Evolutionary conservation across 768 basidiomycete species (phyloP).

Genomic region (Obba rivulosa): DNA sequence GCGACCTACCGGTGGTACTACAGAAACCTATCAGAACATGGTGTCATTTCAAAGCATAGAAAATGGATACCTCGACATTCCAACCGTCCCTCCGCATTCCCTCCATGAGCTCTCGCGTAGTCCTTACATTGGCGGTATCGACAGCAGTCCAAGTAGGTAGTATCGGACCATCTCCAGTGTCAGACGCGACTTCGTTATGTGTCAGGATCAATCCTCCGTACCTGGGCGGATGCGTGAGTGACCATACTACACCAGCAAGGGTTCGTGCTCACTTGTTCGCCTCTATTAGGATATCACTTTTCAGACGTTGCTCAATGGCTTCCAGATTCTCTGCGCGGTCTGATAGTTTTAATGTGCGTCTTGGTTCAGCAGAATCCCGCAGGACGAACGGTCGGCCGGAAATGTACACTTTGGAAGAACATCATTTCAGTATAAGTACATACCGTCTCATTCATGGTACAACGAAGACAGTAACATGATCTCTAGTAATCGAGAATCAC

Average conservation of each 20-base stretch:
- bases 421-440: conserved; percentile 1
- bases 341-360: conserved; percentile 72
- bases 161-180: conserved; percentile 73
- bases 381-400: conserved; percentile 91
- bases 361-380: conserved; percentile 80
- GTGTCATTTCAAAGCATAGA: background rate
- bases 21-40: conserved; percentile 6
- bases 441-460: background rate
- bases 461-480: background rate
- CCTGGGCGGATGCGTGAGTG: conserved; percentile 30
- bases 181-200: conserved; percentile 79
- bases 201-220: conserved; percentile 89
- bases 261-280: conserved; percentile 47
- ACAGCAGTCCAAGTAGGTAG: conserved; percentile 93
- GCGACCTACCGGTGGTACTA: conserved; percentile 69
- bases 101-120: conserved; percentile 83
- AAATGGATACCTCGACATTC: conserved; percentile 69
- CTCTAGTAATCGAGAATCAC: background rate
- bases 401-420: conserved; percentile 58
- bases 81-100: conserved; percentile 76
- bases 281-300: conserved; percentile 88
- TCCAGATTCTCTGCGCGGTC: conserved; percentile 95
- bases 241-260: background rate
- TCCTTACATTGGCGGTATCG: conserved; percentile 77
- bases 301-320: conserved; percentile 84